Evolutionary conservation across 2,329 filamentous ascomycete genomes (phyloP), one percentile per base, ranked within the genome.

Genomic region (Sarocladium strictum): DNA sequence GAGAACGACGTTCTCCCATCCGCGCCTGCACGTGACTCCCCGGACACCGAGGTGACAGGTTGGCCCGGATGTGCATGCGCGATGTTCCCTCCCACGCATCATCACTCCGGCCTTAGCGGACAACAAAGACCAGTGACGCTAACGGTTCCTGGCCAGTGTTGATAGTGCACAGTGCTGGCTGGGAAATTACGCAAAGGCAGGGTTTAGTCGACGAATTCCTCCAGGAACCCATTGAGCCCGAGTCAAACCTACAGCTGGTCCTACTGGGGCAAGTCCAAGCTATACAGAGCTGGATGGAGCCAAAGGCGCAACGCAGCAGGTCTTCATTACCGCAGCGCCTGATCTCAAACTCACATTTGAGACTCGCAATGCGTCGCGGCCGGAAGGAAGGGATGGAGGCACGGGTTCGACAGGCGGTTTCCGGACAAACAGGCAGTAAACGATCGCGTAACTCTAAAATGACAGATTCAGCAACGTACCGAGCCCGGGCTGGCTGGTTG

Each of bases 141-240:
- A 51, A 23, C 6, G 47, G 7, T 15, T 7, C 29, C 47, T 4
- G 3, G 27, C 27, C 6, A 35, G 11, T 33, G 17, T 21, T 15
- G 29, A 51, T 35, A 23, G 27, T 51, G 27, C 26, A 33, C 24
- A 17, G 21, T 35, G 47, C 15, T n/a, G n/a, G 47, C 47, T 35
- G 47, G 47, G 47, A 51, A 51, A 51, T 51, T 51, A 23, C 47
- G 47, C 47, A 51, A 51, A 32, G 15, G 27, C 47, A 51, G 47
- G 47, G 47, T 33, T 51, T 51, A 12, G 11, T 51, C 23, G 29
- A 33, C 23, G 47, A 15, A 14, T 51, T 51, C 35, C 27, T 33
- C 35, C 35, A 35, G 27, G 27, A n/a, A 23, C 23, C 26, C 27
- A 29, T 35, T 51, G 47, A 35, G 17, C 21, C 17, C 47, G 47